Evolutionary conservation across 768 basidiomycete species (phyloP).

Genomic region (Myochromella boudieri): DNA sequence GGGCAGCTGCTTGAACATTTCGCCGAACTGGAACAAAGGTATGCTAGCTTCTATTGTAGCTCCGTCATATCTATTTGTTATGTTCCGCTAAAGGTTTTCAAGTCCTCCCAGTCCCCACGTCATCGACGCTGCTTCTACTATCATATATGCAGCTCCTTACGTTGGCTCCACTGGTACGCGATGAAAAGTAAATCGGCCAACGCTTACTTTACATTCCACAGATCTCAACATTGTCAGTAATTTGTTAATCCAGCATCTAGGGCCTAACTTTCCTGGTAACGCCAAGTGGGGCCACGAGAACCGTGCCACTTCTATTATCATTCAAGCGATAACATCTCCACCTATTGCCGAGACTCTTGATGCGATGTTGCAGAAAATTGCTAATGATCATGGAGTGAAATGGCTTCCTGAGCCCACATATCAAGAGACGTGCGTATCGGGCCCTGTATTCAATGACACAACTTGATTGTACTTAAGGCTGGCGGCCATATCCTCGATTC

Average conservation of each 20-base stretch:
- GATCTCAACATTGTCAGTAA: constrained; percentile 59
- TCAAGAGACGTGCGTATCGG: constrained; percentile 56
- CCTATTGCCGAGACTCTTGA: constrained; percentile 61
- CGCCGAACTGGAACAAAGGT: constrained; percentile 54
- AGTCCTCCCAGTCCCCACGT: constrained; percentile 52
- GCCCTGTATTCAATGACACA: neutral
- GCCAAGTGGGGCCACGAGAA: constrained; percentile 49
- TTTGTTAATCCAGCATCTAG: constrained; percentile 54
- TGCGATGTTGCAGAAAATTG: constrained; percentile 52
- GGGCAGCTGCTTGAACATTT: constrained; percentile 61
- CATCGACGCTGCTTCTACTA: constrained; percentile 67
- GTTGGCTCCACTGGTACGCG: constrained; percentile 56
- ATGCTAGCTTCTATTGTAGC: constrained; percentile 21
- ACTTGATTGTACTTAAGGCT: constrained; percentile 36
- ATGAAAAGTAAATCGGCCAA: neutral
- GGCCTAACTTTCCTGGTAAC: constrained; percentile 55
- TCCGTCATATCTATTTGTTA: constrained; percentile 3
- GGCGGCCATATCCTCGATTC: constrained; percentile 55
- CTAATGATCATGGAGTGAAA: constrained; percentile 48
- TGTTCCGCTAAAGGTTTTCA: neutral
- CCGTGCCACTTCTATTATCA: constrained; percentile 55
- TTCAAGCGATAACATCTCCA: constrained; percentile 49
- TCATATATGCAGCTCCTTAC: constrained; percentile 61
- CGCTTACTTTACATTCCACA: constrained; percentile 26
- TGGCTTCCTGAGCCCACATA: constrained; percentile 65